Base-by-base conservation (phyloP, 176 grass and related monocot genomes). In the Carex parvula region DNA sequence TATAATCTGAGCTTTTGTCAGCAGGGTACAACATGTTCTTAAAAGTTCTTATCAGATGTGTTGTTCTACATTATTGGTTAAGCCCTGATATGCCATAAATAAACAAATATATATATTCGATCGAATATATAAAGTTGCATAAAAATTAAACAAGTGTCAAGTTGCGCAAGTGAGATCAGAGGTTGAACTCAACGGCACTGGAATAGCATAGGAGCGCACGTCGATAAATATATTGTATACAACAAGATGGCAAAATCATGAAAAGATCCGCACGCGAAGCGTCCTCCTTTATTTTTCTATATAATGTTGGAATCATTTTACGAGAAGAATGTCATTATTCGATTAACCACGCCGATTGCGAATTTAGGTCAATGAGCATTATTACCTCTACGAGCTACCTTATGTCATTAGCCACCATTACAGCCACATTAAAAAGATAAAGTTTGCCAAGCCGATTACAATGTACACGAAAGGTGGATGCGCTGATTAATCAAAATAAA, bases 101-200 rank as follows among this genome's bases (percentile, higher is more conserved):
- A 57, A 63, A 64, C n/a, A 42, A 86, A 80, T 14, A 3, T 24
- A 48, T 48, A 48, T 84, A 65, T 69, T 83, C 1, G 16, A 0
- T 70, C 55, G 41, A 56, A 78, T 78, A 57, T 57, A 86, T 88
- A 74, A 91, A 69, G 20, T 3, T 24, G 0, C 60, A 60, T 26
- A 12, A 41, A 74, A 64, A 14, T 21, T 64, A 64, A 29, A 64
- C 79, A 94, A 86, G 79, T 94, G 87, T 89, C 87, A 85, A 91
- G 89, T 94, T 94, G 87, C 0, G 52, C 85, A 87, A n/a, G 85
- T 87, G 82, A 76, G 16, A 22, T 76, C 87, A 44, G 2, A n/a
- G 62, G 21, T 17, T 11, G 79, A 88, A 86, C 22, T 77, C 67
- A 84, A 88, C 66, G 88, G 65, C 1, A 2, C 0, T n/a, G 2